A percentile compares a stretch with the other conserved stretches of the same genome.
Evolutionary conservation across 352 stramenopile species (phyloP).

Genomic region (Peronosclerospora sorghi): DNA sequence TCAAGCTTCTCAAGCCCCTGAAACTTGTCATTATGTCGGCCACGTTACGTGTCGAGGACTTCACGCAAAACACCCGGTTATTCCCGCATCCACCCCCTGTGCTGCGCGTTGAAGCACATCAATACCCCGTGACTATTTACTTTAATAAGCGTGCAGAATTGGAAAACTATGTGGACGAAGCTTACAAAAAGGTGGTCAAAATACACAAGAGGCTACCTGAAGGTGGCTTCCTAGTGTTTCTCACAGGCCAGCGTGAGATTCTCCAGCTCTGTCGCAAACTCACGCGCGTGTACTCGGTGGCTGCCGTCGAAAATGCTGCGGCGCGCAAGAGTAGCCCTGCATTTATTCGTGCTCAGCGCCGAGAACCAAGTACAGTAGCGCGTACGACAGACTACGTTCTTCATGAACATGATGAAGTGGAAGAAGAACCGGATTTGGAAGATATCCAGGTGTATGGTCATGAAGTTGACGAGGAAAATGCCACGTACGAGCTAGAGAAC

Average conservation of each 20-base stretch:
- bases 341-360: constrained; percentile 14
- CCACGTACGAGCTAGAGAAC: constrained; percentile 29
- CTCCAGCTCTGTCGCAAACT: too few species aligned
- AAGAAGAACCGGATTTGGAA: constrained; percentile 66
- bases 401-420: constrained; percentile 71
- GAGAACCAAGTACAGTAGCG: too few species aligned
- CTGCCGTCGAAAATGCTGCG: constrained; percentile 27
- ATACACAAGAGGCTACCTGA: constrained; percentile 96
- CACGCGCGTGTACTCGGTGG: constrained; percentile 32
- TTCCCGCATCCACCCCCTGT: too few species aligned
- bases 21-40: constrained; percentile 96
- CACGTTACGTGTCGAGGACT: too few species aligned
- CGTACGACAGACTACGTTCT: constrained; percentile 43
- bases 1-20: constrained; percentile 54
- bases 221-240: constrained; percentile 96
- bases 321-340: constrained; percentile 13
- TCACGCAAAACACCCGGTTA: too few species aligned
- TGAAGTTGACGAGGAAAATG: constrained; percentile 37
- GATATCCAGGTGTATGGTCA: constrained; percentile 50
- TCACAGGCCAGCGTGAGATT: too few species aligned
- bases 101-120: too few species aligned
- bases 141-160: too few species aligned
- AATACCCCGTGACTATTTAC: too few species aligned
- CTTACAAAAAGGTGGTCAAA: constrained; percentile 93
- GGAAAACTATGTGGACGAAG: too few species aligned